Evolutionary conservation across 495 filamentous ascomycete genomes (phyloP).

Genomic region (Penicillium roqueforti): DNA sequence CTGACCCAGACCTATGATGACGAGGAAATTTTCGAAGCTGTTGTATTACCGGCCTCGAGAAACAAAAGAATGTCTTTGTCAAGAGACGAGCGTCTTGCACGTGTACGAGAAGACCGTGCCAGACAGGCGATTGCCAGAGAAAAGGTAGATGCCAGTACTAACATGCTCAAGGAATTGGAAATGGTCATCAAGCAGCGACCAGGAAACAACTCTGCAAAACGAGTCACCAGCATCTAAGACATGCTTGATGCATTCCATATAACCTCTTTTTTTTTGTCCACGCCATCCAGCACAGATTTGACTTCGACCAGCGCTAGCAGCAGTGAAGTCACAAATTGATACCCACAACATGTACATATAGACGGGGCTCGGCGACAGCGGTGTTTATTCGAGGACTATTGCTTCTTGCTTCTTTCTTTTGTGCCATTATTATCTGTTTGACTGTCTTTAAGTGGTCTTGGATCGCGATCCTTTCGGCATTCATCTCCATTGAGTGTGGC

Average conservation of each 20-base stretch:
- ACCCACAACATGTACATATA: conserved; percentile 35
- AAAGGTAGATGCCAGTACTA: conserved; percentile 70
- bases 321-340: conserved; percentile 33
- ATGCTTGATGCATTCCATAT: neutral
- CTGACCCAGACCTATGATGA: conserved; percentile 41
- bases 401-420: conserved; percentile 12
- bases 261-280: conserved; percentile 4
- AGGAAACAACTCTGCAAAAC: conserved; percentile 41
- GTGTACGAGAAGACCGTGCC: conserved; percentile 82
- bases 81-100: conserved; percentile 81
- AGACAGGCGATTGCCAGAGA: conserved; percentile 63
- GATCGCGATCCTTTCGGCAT: neutral
- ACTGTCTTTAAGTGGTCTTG: neutral
- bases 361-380: conserved; percentile 33
- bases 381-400: conserved; percentile 25
- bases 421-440: conserved; percentile 9
- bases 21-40: conserved; percentile 85
- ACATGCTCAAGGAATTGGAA: conserved; percentile 88
- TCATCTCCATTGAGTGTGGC: neutral
- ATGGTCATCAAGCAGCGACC: conserved; percentile 79
- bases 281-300: conserved; percentile 3
- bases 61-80: conserved; percentile 68
- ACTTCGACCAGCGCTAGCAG: conserved; percentile 11
- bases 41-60: conserved; percentile 60
- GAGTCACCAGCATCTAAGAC: conserved; percentile 45